Evolutionary conservation across 495 filamentous ascomycete genomes (phyloP).

Genomic region (Neurospora sp.): DNA sequence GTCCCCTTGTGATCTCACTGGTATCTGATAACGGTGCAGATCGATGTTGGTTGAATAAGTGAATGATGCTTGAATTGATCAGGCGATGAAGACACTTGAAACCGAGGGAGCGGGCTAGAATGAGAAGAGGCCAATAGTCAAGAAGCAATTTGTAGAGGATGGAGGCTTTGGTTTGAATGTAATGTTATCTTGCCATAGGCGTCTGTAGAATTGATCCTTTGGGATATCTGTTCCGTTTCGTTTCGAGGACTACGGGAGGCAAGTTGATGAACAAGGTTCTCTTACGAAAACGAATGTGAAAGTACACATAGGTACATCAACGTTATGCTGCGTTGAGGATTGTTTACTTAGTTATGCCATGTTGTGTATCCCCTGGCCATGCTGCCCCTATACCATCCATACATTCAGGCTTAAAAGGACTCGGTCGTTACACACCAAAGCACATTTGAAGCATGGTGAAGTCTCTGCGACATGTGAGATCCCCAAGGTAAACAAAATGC

Average conservation of each 20-base stretch:
- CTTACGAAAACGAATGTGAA: background rate
- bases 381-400: background rate
- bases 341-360: background rate
- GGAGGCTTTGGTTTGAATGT: background rate
- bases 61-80: background rate
- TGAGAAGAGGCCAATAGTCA: background rate
- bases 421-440: background rate
- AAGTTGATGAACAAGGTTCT: background rate
- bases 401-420: background rate
- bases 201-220: background rate
- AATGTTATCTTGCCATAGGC: background rate
- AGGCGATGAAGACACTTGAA: background rate
- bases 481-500: background rate
- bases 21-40: background rate
- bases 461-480: background rate
- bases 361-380: background rate
- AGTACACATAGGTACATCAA: background rate
- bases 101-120: background rate
- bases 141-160: background rate
- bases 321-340: background rate
- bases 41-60: background rate
- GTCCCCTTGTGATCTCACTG: background rate
- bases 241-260: background rate
- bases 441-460: background rate
- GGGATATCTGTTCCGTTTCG: background rate